Evolutionary conservation across 139 green algal genomes (phyloP).

Genomic region (Trebouxia sp.): DNA sequence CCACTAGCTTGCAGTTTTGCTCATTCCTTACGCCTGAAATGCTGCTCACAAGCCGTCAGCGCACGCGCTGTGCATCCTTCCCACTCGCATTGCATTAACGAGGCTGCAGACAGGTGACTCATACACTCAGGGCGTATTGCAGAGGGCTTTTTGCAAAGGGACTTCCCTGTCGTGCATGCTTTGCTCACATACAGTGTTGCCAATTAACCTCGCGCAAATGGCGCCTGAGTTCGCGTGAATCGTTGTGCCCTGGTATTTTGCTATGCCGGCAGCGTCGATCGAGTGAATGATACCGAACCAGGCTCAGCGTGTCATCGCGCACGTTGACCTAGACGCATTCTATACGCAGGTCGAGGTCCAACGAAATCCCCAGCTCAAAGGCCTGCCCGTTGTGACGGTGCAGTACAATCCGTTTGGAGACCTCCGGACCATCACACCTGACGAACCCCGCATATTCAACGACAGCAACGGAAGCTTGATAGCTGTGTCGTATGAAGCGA

Average conservation of each 20-base stretch:
- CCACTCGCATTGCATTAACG: too few species aligned
- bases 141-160: background rate
- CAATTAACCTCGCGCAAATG: too few species aligned
- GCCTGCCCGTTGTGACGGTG: constrained; percentile 59
- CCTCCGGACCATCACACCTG: constrained; percentile 35
- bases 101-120: too few species aligned
- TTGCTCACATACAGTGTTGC: too few species aligned
- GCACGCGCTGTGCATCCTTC: too few species aligned
- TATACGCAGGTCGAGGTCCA: constrained; percentile 40
- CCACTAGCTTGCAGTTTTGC: too few species aligned
- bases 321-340: constrained; percentile 69
- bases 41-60: too few species aligned
- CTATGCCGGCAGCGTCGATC: background rate
- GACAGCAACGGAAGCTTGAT: constrained; percentile 74
- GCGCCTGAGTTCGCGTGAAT: too few species aligned
- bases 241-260: too few species aligned
- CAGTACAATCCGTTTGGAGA: constrained; percentile 70
- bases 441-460: constrained; percentile 53
- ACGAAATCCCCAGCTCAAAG: constrained; percentile 40
- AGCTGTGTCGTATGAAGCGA: constrained; percentile 71
- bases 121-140: too few species aligned
- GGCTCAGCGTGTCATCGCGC: constrained; percentile 39
- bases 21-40: too few species aligned
- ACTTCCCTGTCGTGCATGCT: too few species aligned
- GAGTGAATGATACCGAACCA: constrained; percentile 1